Base-by-base conservation (phyloP, 305 asterid genomes). In the Fraxinus sp. region DNA sequence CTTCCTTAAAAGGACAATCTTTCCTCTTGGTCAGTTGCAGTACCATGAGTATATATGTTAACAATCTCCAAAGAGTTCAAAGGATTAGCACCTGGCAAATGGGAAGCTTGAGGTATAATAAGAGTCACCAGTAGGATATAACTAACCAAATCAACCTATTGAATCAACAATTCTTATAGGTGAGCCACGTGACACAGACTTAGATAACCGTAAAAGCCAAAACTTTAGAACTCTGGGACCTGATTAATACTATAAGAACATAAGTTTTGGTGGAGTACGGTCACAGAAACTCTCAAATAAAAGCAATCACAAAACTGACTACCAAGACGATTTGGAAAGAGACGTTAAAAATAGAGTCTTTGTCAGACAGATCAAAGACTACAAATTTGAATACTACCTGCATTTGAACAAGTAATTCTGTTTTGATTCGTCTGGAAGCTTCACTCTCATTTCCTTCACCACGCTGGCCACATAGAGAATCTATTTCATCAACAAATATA, bases 371-470 rank as follows among this genome's bases (percentile, higher is more conserved):
- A 62, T 62, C 5, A 62, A 22, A 62, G 30, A 62, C 0, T 1
- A 22, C 81, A 78, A 55, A 55, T 55, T 55, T 55, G 24, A 55
- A 55, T 16, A n/a, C 80, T 90, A 95, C 99, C 99, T 95, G 99
- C 99, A 95, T 95, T 87, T 95, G 99, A 81, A 95, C 99, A 78
- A 95, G 97, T 80, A 96, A 81, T 85, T 96, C 98, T 72, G 98
- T 94, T 92, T 96, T 94, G 64, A 96, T 96, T 80, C 99, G 93
- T 81, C 99, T 90, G 18, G 99, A 96, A 80, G 98, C 98, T 87
- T 96, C 98, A 85, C 98, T 95, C 88, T 95, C 98, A 79, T 92
- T 95, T 86, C 99, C 99, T 91, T 95, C 98, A 37, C 98, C 98
- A 83, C 99, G 98, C 84, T 88, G 92, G 49, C 99, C 99, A 80